These are phyloP conservation scores for Papilionanthe hybrid DNA, from an alignment of 116 monocot genomes.

Conservation along the genomic window DNA sequence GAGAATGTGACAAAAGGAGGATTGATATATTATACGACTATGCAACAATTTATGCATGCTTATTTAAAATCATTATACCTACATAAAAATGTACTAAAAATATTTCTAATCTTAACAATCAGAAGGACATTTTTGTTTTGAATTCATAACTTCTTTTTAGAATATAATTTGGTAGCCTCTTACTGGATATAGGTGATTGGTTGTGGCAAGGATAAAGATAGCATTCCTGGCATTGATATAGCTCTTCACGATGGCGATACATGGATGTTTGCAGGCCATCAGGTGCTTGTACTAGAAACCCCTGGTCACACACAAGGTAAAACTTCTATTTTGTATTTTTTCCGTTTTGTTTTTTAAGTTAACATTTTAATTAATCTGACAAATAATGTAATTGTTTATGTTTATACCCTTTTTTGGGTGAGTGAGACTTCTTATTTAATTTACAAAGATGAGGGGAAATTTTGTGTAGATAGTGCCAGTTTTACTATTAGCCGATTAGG, in stretches of 20 bases:
- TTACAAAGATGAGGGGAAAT: neutral
- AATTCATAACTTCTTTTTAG: neutral
- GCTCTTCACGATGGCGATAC: constrained; percentile 73
- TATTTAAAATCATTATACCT: neutral
- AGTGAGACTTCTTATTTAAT: neutral
- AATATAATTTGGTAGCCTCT: constrained; percentile 2
- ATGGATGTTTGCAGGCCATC: constrained; percentile 96
- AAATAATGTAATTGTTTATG: neutral
- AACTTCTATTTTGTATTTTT: neutral
- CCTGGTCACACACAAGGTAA: constrained; percentile 89
- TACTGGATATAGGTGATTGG: constrained; percentile 69
- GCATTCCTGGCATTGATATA: constrained; percentile 93
- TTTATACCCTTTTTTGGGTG: neutral
- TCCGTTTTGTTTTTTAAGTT: neutral
- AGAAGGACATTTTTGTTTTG: neutral
- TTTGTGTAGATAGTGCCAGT: neutral
- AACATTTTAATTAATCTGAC: neutral
- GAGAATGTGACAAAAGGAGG: neutral
- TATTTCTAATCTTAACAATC: neutral
- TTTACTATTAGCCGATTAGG: neutral
- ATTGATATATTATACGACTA: neutral
- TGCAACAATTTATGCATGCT: neutral
- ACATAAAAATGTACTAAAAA: neutral
- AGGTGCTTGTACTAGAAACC: constrained; percentile 83
- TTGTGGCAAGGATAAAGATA: constrained; percentile 54